These are phyloP conservation scores for Phlebiopsis gigantea DNA, from an alignment of 768 basidiomycete species.

Conservation along the genomic window DNA sequence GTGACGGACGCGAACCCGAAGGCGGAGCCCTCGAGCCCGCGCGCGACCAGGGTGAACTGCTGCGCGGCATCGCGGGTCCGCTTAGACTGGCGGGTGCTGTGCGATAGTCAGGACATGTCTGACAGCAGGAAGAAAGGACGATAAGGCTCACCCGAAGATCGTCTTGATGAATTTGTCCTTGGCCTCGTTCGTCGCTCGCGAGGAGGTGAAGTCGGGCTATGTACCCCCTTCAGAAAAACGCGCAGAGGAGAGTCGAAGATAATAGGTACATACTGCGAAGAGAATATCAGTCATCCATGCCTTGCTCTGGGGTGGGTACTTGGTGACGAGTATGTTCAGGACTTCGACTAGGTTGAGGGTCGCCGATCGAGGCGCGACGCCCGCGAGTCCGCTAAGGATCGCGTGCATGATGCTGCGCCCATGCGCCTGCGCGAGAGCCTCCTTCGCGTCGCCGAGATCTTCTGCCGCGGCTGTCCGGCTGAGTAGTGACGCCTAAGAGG, in stretches of 20 bases:
- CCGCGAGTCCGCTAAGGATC: slow-evolving; percentile 75
- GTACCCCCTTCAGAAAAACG: neutral
- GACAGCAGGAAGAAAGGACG: neutral
- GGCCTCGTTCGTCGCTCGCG: slow-evolving; percentile 66
- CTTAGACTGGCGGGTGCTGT: slow-evolving; percentile 66
- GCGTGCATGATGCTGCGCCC: slow-evolving; percentile 71
- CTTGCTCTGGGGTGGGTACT: slow-evolving; percentile 48
- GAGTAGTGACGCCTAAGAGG: slow-evolving; percentile 54
- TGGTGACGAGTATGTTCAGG: slow-evolving; percentile 58
- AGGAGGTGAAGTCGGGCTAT: slow-evolving; percentile 70
- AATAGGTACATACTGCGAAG: slow-evolving; percentile 45
- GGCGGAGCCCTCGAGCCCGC: slow-evolving; percentile 79
- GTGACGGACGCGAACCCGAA: slow-evolving; percentile 68
- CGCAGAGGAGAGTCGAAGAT: neutral
- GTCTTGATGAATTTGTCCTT: slow-evolving; percentile 77
- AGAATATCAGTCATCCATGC: slow-evolving; percentile 74
- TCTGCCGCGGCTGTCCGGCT: slow-evolving; percentile 61
- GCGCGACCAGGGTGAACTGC: slow-evolving; percentile 79
- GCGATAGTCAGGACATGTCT: neutral
- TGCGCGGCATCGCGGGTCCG: slow-evolving; percentile 79
- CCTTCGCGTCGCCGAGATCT: slow-evolving; percentile 50
- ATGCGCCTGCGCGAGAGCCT: slow-evolving; percentile 44
- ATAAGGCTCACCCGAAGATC: slow-evolving; percentile 50
- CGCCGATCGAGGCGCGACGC: slow-evolving; percentile 77
- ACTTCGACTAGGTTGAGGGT: slow-evolving; percentile 83